phyloP scores from a whole-genome alignment of 1,284 basidiomycete species.

The Leucoagaricus sp. region DNA sequence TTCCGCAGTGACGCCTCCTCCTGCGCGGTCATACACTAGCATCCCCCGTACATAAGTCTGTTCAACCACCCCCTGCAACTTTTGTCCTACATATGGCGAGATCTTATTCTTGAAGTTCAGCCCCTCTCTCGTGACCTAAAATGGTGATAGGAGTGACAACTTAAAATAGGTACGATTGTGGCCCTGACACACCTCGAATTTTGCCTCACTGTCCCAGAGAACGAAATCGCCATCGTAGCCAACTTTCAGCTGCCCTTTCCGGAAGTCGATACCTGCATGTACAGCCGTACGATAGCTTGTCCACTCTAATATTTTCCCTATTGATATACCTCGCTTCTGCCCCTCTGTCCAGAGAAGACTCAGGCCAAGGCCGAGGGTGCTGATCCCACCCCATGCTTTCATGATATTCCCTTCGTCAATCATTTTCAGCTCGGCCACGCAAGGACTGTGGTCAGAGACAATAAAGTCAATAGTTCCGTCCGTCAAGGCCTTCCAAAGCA shows the following conservation, averaged over 20 bases:
- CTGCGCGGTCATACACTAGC: conserved; percentile 57
- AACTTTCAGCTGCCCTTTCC: conserved; percentile 71
- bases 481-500: conserved; percentile 78
- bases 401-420: conserved; percentile 81
- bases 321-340: conserved; percentile 53
- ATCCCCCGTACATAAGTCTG: conserved; percentile 78
- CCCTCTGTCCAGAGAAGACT: conserved; percentile 86
- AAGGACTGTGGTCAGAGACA: conserved; percentile 94
- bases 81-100: conserved; percentile 82
- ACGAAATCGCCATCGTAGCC: conserved; percentile 87
- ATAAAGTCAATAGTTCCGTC: conserved; percentile 87
- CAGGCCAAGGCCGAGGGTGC: conserved; percentile 84
- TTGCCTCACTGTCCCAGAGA: conserved; percentile 76
- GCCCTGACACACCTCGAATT: conserved; percentile 59
- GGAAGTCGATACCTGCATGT: conserved; percentile 69
- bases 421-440: conserved; percentile 79
- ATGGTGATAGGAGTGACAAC: not conserved
- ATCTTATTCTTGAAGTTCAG: conserved; percentile 92
- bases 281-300: conserved; percentile 69
- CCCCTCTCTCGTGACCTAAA: conserved; percentile 68
- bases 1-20: conserved; percentile 18
- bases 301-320: conserved; percentile 76
- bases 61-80: conserved; percentile 69
- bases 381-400: conserved; percentile 92
- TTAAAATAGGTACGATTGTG: not conserved